These are phyloP conservation scores for Apiotrichum montevideense DNA, from an alignment of 1,284 basidiomycete genomes.

Conservation along the genomic window DNA sequence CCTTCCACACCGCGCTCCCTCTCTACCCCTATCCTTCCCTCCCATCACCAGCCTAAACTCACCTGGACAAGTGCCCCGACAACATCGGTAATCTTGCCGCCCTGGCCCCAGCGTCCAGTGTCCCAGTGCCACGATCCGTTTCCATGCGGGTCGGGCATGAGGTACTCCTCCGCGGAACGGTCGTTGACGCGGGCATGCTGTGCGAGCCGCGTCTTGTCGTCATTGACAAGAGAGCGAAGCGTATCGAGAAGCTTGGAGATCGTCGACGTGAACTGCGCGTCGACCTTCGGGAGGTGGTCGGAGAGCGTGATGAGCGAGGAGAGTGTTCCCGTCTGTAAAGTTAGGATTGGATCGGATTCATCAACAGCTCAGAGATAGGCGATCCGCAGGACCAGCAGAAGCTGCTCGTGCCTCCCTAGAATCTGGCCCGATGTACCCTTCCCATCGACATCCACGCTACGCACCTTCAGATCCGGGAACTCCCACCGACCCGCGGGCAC, in stretches of 20 bases:
- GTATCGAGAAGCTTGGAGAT: slow-evolving; percentile 94
- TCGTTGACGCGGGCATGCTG: slow-evolving; percentile 77
- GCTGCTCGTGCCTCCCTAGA: too few species aligned
- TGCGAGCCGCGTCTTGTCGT: slow-evolving; percentile 72
- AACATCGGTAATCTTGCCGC: slow-evolving; percentile 71
- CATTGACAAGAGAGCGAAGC: slow-evolving; percentile 81
- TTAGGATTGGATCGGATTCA: not conserved
- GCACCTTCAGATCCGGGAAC: slow-evolving; percentile 47
- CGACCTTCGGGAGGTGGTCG: slow-evolving; percentile 88
- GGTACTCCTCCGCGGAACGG: slow-evolving; percentile 69
- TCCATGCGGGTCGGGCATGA: slow-evolving; percentile 44
- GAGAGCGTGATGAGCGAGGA: slow-evolving; percentile 83
- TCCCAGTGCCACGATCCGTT: slow-evolving; percentile 68
- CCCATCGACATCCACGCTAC: slow-evolving; percentile 4
- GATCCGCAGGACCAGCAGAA: too few species aligned
- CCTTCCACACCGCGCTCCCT: too few species aligned
- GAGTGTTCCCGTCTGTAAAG: slow-evolving; percentile 81
- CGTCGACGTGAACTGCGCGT: slow-evolving; percentile 75
- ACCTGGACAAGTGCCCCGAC: slow-evolving; percentile 77
- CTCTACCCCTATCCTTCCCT: too few species aligned
- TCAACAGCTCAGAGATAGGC: too few species aligned
- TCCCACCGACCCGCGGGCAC: slow-evolving; percentile 41
- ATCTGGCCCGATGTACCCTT: too few species aligned
- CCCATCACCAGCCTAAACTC: slow-evolving; percentile 21
- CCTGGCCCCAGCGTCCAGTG: slow-evolving; percentile 73